Base-by-base conservation (phyloP, 345 rosid species). In the Barbarea vulgaris region DNA sequence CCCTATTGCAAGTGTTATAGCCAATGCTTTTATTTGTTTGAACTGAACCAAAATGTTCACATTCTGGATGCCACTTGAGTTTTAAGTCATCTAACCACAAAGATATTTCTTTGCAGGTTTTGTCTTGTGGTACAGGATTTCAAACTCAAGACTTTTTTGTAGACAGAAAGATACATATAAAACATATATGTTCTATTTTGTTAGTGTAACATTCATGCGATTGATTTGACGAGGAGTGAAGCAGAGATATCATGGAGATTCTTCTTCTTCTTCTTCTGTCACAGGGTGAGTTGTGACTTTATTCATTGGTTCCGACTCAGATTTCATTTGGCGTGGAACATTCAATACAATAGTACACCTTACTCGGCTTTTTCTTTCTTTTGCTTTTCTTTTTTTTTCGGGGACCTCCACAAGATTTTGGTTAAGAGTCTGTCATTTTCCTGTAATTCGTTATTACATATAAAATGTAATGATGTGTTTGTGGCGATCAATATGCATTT, bases 51-150 rank as follows among this genome's bases (percentile, higher is more conserved):
- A 42, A 30, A 41, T 44, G 21, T 69, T 51, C 39, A 51, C 13
- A 30, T 51, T 76, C 19, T 76, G 68, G 64, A 52, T 75, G 63
- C 56, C 12, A 76, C 24, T 69, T 55, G 57, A 42, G 34, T 57
- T 42, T 52, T 54, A 15, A 19, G 47, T 62, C 57, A 44, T 37
- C 50, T 76, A 34, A 76, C 24, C 57, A 31, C 48, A 62, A 54
- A 51, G 22, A 41, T 60, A 14, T 77, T 27, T 77, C 53, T 70
- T 77, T 77, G 71, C 80, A 77, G 80, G 80, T 77, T 56, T 77
- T 70, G 66, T 69, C 67, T 70, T 34, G 36, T 70, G 67, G 61
- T 47, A 64, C 5, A 76, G 65, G 67, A 64, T 55, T 54, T 55
- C 47, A 36, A 15, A 39, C 19, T 76, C 4, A 3, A 25, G 55